These are phyloP conservation scores for Pestalotiopsis sp. DNA, from an alignment of 2,329 filamentous ascomycete genomes.

Conservation along the genomic window DNA sequence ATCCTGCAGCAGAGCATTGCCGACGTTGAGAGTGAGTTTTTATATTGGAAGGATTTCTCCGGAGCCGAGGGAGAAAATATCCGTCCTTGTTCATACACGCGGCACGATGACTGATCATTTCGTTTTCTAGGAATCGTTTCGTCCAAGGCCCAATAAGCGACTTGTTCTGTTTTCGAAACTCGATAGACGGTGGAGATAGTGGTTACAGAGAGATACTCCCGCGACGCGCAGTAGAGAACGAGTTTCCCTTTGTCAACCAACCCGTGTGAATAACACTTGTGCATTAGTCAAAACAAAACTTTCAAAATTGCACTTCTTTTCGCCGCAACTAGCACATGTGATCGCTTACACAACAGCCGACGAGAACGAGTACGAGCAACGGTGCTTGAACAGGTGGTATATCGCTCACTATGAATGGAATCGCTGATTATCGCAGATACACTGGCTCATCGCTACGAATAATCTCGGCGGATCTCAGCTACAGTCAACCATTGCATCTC, in stretches of 20 bases:
- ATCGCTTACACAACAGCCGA: neutral
- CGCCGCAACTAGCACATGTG: neutral
- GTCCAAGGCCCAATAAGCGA: conserved; percentile 54
- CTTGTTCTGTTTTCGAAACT: neutral
- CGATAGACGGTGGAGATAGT: conserved; percentile 44
- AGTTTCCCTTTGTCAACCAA: conserved; percentile 52
- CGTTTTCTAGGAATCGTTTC: conserved; percentile 56
- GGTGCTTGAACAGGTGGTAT: neutral
- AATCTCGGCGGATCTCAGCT: neutral
- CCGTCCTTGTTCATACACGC: neutral
- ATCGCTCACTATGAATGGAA: neutral
- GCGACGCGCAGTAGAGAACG: conserved; percentile 29
- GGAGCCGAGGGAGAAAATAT: neutral
- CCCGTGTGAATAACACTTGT: conserved; percentile 58
- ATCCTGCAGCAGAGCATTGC: conserved; percentile 95
- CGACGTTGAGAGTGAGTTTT: conserved; percentile 84
- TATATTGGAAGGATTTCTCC: neutral
- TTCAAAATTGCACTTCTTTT: conserved; percentile 3
- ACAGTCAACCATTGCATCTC: conserved; percentile 37
- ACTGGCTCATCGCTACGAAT: neutral
- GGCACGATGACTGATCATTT: conserved; percentile 32
- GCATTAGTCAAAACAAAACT: conserved; percentile 54
- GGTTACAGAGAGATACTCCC: conserved; percentile 23
- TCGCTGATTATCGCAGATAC: neutral
- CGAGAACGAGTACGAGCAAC: neutral